A percentile compares a stretch with the other conserved stretches of the same genome.
Conservation (phyloP, 768 basidiomycete genomes). For the Panellus pusillus region DNA sequence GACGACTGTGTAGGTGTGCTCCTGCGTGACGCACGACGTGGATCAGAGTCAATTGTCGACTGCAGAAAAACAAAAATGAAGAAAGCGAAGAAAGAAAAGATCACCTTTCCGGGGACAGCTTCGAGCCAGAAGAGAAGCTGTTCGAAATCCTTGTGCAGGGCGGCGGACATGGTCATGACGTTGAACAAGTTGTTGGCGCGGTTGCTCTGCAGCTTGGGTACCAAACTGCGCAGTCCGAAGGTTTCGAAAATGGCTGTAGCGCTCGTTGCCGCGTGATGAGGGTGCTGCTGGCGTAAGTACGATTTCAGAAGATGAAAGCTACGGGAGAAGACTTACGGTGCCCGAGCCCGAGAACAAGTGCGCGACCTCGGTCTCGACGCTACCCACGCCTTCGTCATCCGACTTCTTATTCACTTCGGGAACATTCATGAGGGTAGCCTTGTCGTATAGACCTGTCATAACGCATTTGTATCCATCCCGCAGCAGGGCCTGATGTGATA, state of each 20-base stretch:
- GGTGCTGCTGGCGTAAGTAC: background rate
- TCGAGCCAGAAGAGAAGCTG: slow-evolving; percentile 14
- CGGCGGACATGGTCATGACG: slow-evolving; percentile 9
- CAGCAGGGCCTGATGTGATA: slow-evolving; percentile 6
- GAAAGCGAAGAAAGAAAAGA: background rate
- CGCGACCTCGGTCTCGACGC: slow-evolving; percentile 5
- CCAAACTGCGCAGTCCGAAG: slow-evolving; percentile 4
- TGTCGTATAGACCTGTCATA: slow-evolving; percentile 14
- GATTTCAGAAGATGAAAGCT: background rate
- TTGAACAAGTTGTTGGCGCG: slow-evolving; percentile 12
- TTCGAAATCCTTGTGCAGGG: slow-evolving; percentile 7
- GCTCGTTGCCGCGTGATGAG: background rate
- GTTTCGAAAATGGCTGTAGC: slow-evolving; percentile 6
- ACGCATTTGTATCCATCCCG: slow-evolving; percentile 20
- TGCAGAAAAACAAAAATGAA: background rate
- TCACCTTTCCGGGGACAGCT: slow-evolving; percentile 9
- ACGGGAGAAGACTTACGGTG: background rate
- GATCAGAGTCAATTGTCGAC: background rate
- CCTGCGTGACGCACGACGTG: background rate
- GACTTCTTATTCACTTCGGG: slow-evolving; percentile 1
- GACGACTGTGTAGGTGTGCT: slow-evolving; percentile 3
- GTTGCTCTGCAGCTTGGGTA: background rate
- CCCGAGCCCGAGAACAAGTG: slow-evolving; percentile 16
- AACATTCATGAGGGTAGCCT: background rate
- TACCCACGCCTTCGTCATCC: background rate